Base-by-base conservation (phyloP, 2,329 filamentous ascomycete genomes). In the Coniochaeta sp. region DNA sequence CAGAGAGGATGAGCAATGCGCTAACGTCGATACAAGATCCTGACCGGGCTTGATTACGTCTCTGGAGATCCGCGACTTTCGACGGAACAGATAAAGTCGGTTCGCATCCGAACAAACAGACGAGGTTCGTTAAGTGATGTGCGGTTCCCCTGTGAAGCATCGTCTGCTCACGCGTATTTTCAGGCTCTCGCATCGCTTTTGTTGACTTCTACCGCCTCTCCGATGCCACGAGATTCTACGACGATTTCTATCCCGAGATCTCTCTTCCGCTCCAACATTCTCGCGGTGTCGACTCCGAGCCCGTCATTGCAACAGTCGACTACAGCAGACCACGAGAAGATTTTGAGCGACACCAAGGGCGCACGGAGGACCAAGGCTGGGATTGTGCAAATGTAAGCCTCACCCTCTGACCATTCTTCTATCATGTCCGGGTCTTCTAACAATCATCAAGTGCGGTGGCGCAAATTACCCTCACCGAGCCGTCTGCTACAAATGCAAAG, bases 401-500 rank as follows among this genome's bases (percentile, higher is more conserved):
- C 9, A 9, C 11, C 8, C 22, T 31, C 47, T 28, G 11, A 19
- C 19, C 22, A 8, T 28, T 12, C 19, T n/a, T n/a, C n/a, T 16
- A 24, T 11, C 4, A 9, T 52, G 22, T 31, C 22, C 6, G 7
- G 4, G 6, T 24, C 63, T 65, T 28, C 61, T 26, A 28, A 26
- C 31, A 14, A 19, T 28, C 63, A 62, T 61, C 44, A 57, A 86
- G 83, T 85, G 82, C 69, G 72, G 74, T 28, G 75, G 81, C 61
- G 72, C 80, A 59, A 88, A 87, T 66, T 87, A 81, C 65, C 75
- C 82, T 6, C 78, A 79, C 55, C 77, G 84, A 50, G 71, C 74
- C 16, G 75, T 79, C 60, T 88, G 85, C 67, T 86, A 83, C 67
- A 78, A 82, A 52, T 88, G 85, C 67, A 81, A 84, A 66, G 75